Percentiles rank a stretch among this genome's conserved stretches.
Conservation (phyloP, 2,329 filamentous ascomycete species). For the Clarireedia hainanense region DNA sequence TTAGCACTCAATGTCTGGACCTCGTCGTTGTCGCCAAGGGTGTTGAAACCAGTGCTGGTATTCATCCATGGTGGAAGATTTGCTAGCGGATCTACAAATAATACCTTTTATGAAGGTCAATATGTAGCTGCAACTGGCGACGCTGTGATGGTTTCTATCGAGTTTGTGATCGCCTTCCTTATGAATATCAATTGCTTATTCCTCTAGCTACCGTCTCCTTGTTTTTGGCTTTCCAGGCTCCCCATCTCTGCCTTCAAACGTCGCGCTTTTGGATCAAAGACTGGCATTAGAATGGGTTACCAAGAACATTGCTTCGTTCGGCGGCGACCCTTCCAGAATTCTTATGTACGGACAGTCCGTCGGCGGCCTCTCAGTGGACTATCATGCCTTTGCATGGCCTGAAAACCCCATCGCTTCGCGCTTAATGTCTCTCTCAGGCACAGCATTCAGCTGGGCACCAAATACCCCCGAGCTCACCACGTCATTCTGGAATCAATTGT, state of each 20-base stretch:
- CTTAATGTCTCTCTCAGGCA: conserved; percentile 20
- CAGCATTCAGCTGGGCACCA: conserved; percentile 16
- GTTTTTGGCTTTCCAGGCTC: conserved; percentile 25
- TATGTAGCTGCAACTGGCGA: background rate
- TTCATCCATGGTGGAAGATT: conserved; percentile 39
- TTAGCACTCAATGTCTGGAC: conserved; percentile 34
- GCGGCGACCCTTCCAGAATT: conserved; percentile 11
- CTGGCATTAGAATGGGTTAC: conserved; percentile 2
- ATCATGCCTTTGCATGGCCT: background rate
- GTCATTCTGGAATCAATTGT: background rate
- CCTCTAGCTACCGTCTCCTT: background rate
- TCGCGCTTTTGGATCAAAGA: background rate
- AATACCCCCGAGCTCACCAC: background rate
- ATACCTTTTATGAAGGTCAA: conserved; percentile 11
- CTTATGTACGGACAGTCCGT: conserved; percentile 31
- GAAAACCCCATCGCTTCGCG: conserved; percentile 17
- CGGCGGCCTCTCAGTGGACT: conserved; percentile 27
- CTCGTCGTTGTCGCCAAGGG: conserved; percentile 25
- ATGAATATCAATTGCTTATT: background rate
- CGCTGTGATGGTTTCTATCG: background rate
- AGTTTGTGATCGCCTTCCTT: background rate
- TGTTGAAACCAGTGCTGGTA: conserved; percentile 35
- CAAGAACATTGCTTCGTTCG: conserved; percentile 21
- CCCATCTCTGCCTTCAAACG: conserved; percentile 26
- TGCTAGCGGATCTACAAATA: conserved; percentile 32